phyloP scores from a whole-genome alignment of 108 stramenopile species.

The Nannochloropsis granulata region DNA sequence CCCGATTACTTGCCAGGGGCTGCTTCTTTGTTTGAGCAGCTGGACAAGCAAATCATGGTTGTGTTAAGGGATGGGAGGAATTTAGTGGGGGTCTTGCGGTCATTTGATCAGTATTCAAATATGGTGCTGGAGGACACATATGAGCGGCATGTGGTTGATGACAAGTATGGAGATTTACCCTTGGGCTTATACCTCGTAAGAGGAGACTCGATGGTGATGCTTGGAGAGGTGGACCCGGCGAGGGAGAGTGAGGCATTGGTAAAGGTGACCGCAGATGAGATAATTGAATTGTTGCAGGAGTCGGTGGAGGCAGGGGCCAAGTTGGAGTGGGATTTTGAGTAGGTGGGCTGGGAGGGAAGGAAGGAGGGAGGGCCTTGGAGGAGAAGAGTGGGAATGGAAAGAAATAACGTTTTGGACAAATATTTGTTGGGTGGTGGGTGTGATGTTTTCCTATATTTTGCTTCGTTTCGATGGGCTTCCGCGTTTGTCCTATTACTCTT shows the following conservation, averaged over 20 bases:
- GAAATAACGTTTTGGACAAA: too few relatives aligned
- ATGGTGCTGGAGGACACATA: constrained; percentile 74
- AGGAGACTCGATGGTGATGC: constrained; percentile 71
- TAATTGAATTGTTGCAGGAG: constrained; percentile 16
- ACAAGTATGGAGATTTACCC: constrained; percentile 59
- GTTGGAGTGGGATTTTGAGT: constrained; percentile 8
- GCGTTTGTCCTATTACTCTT: too few relatives aligned
- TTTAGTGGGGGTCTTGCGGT: constrained; percentile 63
- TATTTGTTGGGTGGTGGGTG: too few relatives aligned
- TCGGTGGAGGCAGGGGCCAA: not conserved
- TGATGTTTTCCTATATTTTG: too few relatives aligned
- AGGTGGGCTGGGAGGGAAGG: not conserved
- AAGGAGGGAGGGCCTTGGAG: not conserved
- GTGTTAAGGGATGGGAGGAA: constrained; percentile 82
- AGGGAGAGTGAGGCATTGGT: constrained; percentile 1
- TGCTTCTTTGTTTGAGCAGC: constrained; percentile 73
- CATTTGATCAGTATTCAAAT: constrained; percentile 87
- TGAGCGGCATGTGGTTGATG: constrained; percentile 59
- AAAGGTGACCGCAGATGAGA: constrained; percentile 21
- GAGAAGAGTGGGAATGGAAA: not conserved
- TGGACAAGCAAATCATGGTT: constrained; percentile 62
- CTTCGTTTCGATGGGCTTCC: too few relatives aligned
- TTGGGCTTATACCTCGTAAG: constrained; percentile 68
- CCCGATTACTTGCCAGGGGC: constrained; percentile 81
- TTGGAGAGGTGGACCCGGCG: constrained; percentile 59